A percentile compares a stretch with the other conserved stretches of the same genome.
These are phyloP conservation scores for Puccinia polysora DNA, from an alignment of 1,284 basidiomycete species.

Conservation along the genomic window DNA sequence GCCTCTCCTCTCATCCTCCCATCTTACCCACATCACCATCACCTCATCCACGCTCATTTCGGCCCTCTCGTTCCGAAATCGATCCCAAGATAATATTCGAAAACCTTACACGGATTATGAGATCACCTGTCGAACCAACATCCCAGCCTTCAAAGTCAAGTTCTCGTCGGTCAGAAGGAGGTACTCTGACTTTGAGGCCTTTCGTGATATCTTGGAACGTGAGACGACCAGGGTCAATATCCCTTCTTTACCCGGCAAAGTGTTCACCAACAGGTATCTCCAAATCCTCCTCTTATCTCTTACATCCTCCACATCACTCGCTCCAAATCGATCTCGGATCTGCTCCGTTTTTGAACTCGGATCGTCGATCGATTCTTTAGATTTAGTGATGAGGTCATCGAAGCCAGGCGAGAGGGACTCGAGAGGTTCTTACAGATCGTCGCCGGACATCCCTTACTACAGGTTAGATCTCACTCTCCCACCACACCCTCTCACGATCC, in stretches of 20 bases:
- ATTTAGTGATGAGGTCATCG: conserved; percentile 97
- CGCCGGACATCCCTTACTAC: conserved; percentile 90
- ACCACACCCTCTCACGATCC: neutral
- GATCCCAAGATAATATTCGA: conserved; percentile 87
- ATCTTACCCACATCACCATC: too few relatives aligned
- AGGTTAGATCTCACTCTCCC: conserved; percentile 59
- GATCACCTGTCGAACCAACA: conserved; percentile 98
- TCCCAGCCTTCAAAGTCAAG: conserved; percentile 94
- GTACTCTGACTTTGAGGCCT: conserved; percentile 98
- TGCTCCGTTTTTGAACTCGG: neutral
- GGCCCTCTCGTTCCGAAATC: too few relatives aligned
- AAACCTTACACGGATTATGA: conserved; percentile 99
- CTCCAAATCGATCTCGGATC: neutral
- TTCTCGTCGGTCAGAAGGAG: conserved; percentile 90
- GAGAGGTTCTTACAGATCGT: conserved; percentile 94
- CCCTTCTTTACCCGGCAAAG: conserved; percentile 88
- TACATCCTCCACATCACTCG: neutral
- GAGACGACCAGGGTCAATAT: conserved; percentile 97
- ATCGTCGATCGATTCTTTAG: too few relatives aligned
- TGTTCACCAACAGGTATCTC: conserved; percentile 53
- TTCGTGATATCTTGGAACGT: conserved; percentile 93
- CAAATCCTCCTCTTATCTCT: neutral
- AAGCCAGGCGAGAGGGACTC: conserved; percentile 80
- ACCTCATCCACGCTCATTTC: too few relatives aligned
- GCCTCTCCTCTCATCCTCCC: conserved; percentile 50